Conservation (phyloP, 768 basidiomycete genomes). For the Gautieria morchelliformis region DNA sequence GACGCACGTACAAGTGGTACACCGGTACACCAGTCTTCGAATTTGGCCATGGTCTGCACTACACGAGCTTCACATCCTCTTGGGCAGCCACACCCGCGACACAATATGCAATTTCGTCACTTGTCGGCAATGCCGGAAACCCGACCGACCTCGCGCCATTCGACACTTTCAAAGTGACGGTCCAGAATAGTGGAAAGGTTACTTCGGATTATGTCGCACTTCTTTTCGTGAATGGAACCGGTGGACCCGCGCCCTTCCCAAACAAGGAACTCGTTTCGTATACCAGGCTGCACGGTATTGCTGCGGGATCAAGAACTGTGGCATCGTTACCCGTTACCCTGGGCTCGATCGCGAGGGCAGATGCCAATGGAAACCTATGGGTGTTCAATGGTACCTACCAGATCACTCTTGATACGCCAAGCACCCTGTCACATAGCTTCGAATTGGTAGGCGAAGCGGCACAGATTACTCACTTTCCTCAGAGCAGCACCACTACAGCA, state of each 20-base stretch:
- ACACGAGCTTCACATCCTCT: conserved; percentile 36
- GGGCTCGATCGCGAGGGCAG: conserved; percentile 40
- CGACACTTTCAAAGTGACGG: conserved; percentile 37
- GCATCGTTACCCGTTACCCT: conserved; percentile 35
- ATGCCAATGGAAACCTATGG: conserved; percentile 35
- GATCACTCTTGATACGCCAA: conserved; percentile 32
- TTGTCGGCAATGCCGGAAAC: conserved; percentile 20
- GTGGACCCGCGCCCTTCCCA: conserved; percentile 41
- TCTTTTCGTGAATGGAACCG: conserved; percentile 38
- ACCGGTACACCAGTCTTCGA: conserved; percentile 39
- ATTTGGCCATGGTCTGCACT: conserved; percentile 47
- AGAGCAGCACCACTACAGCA: conserved; percentile 10
- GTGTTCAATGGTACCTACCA: conserved; percentile 37
- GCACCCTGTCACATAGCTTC: conserved; percentile 31
- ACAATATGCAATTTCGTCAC: conserved; percentile 32
- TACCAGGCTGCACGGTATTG: conserved; percentile 29
- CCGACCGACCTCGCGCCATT: conserved; percentile 35
- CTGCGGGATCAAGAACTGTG: conserved; percentile 19
- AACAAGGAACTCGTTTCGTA: conserved; percentile 45
- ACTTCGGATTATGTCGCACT: conserved; percentile 48
- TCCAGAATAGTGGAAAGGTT: conserved; percentile 39
- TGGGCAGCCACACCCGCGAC: conserved; percentile 28
- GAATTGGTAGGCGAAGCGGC: conserved; percentile 31
- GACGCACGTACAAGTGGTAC: conserved; percentile 53
- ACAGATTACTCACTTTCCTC: conserved; percentile 34